Evolutionary conservation across 2,329 filamentous ascomycete genomes (phyloP), one percentile per base, ranked within the genome.

Genomic region (Penicillium griseofulvum): DNA sequence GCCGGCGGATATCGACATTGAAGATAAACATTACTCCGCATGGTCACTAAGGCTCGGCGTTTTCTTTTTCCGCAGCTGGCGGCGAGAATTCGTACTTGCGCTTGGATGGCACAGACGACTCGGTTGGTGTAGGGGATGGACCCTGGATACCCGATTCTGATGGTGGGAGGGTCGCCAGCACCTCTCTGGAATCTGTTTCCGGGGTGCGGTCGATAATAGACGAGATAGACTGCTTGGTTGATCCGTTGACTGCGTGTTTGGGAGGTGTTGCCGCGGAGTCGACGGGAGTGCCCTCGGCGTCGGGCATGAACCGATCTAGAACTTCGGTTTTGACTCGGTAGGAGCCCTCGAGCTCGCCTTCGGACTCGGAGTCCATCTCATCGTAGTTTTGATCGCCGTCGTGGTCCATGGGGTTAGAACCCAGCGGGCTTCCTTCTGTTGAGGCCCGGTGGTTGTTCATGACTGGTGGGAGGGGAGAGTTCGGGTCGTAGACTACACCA

Each of bases 141-240:
- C 57, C 56, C 42, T 64, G 67, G 1, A 58, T 54, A n/a, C 56
- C 43, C 7, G 61, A 44, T 39, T 69, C 68, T 1, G 62, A 63
- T 26, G 66, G 54, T 4, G 64, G 54, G 12, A 64, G 52, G 0
- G 67, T 52, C 16, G 64, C 53, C 14, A 63, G 46, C 16, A 59
- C 59, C 43, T 68, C 68, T 36, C 67, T 63, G 7, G 57, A 50
- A 19, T 66, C 63, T 6, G 56, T 52, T 28, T 67, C 62, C 0
- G 70, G 69, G 7, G 68, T 65, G 11, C 68, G 66, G 54, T 75
- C 72, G 48, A 75, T 74, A 37, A 75, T 74, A 2, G 72, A 74
- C 3, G 71, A 73, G 41, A 75, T 75, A 22, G 71, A 70, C 38
- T 73, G 72, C 59, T 74, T 74, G 26, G 64, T 69, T 11, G 70